Percentiles rank a stretch among this genome's conserved stretches.
Conservation (phyloP, 2,329 filamentous ascomycete species). For the Venturiaceae sp. region DNA sequence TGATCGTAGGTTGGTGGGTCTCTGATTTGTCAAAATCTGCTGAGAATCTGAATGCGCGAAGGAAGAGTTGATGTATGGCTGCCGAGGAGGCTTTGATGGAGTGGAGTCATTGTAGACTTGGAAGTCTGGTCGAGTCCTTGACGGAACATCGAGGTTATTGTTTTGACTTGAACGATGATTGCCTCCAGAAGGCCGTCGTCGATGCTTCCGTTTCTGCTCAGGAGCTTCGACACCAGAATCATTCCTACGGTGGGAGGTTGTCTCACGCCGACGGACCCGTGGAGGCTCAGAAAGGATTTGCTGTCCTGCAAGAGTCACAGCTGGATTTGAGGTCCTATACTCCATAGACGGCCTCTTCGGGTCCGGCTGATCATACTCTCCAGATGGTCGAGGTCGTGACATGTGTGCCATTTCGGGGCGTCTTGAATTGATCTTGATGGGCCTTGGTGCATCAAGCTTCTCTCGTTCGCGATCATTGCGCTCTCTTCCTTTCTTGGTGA, state of each 20-base stretch:
- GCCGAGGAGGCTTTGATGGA: background rate
- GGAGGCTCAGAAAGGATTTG: background rate
- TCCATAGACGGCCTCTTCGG: too few species aligned
- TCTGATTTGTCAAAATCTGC: background rate
- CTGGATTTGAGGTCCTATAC: background rate
- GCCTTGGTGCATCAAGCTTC: background rate
- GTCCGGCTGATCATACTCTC: background rate
- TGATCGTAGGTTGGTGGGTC: background rate
- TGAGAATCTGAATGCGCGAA: constrained; percentile 1
- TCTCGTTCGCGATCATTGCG: background rate
- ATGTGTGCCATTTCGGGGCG: background rate
- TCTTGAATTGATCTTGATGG: background rate
- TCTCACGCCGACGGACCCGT: background rate
- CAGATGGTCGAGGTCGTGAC: background rate
- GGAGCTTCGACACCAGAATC: background rate
- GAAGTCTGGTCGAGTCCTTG: background rate
- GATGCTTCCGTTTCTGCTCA: background rate
- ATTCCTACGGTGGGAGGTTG: background rate
- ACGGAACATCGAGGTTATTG: background rate
- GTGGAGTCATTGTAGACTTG: constrained; percentile 2
- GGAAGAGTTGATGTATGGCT: background rate
- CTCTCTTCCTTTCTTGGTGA: background rate
- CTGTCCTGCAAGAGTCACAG: background rate
- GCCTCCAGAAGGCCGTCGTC: background rate
- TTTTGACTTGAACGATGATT: background rate